phyloP scores from a whole-genome alignment of 805 yeast genomes.

The Pichia nakasei region DNA sequence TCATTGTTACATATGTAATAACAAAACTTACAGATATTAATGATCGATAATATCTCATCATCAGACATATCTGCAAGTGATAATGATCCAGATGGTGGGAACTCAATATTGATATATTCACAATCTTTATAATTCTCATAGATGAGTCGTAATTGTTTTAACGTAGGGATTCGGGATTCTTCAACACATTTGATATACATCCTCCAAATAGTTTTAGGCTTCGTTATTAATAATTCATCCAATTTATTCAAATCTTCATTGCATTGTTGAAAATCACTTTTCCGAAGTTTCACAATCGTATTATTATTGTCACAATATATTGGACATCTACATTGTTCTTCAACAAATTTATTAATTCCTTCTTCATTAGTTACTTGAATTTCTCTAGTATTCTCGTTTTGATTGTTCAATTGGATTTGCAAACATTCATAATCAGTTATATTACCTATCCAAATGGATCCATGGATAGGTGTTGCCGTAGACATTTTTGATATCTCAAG shows the following conservation, averaged over 20 bases:
- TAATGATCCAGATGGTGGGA: conserved; percentile 81
- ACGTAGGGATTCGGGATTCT: conserved; percentile 45
- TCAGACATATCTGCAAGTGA: conserved; percentile 64
- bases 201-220: conserved; percentile 48
- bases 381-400: conserved; percentile 6
- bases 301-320: conserved; percentile 42
- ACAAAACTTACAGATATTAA: conserved; percentile 62
- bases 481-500: conserved; percentile 82
- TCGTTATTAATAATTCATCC: conserved; percentile 32
- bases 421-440: conserved; percentile 55
- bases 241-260: conserved; percentile 15
- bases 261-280: conserved; percentile 18
- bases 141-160: conserved; percentile 27
- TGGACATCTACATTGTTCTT: conserved; percentile 18
- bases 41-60: conserved; percentile 52
- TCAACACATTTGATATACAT: conserved; percentile 52
- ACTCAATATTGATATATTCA: conserved; percentile 34
- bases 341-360: neutral
- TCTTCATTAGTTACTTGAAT: neutral
- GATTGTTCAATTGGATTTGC: conserved; percentile 22
- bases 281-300: conserved; percentile 38
- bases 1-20: conserved; percentile 32
- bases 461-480: conserved; percentile 51
- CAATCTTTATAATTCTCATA: conserved; percentile 13
- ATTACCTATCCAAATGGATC: conserved; percentile 75